These are phyloP conservation scores for Aspergillus diversus DNA, from an alignment of 495 filamentous ascomycete genomes.

Conservation along the genomic window DNA sequence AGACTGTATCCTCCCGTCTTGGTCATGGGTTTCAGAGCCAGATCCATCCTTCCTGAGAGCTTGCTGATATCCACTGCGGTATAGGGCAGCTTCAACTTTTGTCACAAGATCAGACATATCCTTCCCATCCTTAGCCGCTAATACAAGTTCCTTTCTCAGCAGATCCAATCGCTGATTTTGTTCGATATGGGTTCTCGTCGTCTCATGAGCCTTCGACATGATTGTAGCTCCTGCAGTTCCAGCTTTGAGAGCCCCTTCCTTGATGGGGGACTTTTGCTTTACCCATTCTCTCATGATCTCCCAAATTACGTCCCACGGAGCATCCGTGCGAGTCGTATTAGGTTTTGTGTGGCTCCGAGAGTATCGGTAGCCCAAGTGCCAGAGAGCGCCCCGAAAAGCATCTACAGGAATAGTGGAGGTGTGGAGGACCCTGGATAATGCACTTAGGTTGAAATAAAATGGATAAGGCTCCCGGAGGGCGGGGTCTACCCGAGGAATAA, in stretches of 20 bases:
- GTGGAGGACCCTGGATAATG: slow-evolving; percentile 72
- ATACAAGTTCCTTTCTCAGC: slow-evolving; percentile 42
- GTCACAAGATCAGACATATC: slow-evolving; percentile 44
- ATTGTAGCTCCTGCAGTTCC: slow-evolving; percentile 72
- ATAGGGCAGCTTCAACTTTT: slow-evolving; percentile 52
- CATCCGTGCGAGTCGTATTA: slow-evolving; percentile 89
- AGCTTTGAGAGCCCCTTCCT: slow-evolving; percentile 65
- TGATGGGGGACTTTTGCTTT: slow-evolving; percentile 73
- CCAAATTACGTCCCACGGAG: slow-evolving; percentile 87
- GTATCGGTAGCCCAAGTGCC: slow-evolving; percentile 75
- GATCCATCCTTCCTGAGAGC: slow-evolving; percentile 21
- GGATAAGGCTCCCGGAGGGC: slow-evolving; percentile 69
- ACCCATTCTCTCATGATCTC: slow-evolving; percentile 93
- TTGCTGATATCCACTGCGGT: slow-evolving; percentile 38
- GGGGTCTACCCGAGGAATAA: slow-evolving; percentile 52
- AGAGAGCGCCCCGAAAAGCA: slow-evolving; percentile 76
- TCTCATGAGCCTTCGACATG: slow-evolving; percentile 48
- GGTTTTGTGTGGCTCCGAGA: slow-evolving; percentile 84
- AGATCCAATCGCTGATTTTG: slow-evolving; percentile 29
- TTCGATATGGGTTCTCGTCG: slow-evolving; percentile 24
- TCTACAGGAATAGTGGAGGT: slow-evolving; percentile 73
- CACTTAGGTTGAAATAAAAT: slow-evolving; percentile 81
- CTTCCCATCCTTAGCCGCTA: slow-evolving; percentile 37
- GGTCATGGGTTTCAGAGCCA: slow-evolving; percentile 17
- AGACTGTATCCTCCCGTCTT: slow-evolving; percentile 7